Percentiles rank a stretch among this genome's conserved stretches.
Evolutionary conservation across 2,329 filamentous ascomycete genomes (phyloP).

Genomic region (Boeremia lycopersici): DNA sequence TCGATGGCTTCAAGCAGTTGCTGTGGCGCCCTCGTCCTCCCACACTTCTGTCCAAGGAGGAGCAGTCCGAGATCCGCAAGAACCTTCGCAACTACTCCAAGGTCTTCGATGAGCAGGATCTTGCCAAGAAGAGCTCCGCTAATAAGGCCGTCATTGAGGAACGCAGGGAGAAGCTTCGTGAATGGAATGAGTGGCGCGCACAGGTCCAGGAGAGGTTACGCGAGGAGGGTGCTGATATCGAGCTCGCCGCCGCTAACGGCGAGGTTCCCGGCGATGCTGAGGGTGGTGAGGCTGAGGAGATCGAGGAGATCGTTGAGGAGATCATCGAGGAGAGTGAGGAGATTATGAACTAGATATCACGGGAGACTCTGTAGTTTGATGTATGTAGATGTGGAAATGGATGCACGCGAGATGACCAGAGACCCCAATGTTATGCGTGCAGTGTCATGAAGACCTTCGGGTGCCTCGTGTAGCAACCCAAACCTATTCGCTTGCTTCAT

Average conservation of each 20-base stretch:
- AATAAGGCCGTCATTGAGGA: constrained; percentile 93
- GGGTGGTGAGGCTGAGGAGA: constrained; percentile 60
- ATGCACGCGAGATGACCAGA: constrained; percentile 5
- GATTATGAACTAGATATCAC: constrained; percentile 51
- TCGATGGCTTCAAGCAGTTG: constrained; percentile 98
- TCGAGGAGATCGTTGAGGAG: constrained; percentile 85
- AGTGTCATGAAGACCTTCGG: background rate
- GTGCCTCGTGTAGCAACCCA: background rate
- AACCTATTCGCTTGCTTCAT: background rate
- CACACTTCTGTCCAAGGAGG: constrained; percentile 92
- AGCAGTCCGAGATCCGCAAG: constrained; percentile 97
- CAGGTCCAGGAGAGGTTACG: constrained; percentile 70
- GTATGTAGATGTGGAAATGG: constrained; percentile 6
- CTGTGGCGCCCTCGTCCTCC: constrained; percentile 90
- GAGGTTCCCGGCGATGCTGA: constrained; percentile 51
- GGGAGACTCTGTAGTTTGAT: background rate
- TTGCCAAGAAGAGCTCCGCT: constrained; percentile 89
- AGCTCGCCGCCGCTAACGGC: constrained; percentile 60
- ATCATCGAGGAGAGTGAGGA: constrained; percentile 89
- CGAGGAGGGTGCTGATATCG: constrained; percentile 61
- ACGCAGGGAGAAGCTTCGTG: constrained; percentile 78
- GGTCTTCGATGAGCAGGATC: constrained; percentile 93
- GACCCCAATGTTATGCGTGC: background rate
- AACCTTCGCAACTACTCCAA: constrained; percentile 97
- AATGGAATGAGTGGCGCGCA: constrained; percentile 87